These are phyloP conservation scores for Sambucus nigra DNA, from an alignment of 129 eudicot species.

Conservation along the genomic window DNA sequence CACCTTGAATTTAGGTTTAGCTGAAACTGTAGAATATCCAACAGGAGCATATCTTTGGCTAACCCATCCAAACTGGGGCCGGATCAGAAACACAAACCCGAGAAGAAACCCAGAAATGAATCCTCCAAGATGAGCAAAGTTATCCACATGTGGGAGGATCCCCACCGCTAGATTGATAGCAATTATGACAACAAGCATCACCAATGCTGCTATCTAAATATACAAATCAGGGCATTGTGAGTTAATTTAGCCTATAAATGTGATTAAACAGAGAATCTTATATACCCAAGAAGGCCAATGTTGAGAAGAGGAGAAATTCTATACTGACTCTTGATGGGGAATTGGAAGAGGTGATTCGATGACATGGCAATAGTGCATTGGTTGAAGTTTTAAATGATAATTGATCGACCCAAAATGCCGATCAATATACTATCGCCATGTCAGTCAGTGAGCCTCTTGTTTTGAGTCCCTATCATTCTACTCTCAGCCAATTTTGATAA, in stretches of 20 bases:
- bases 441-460: too few relatives aligned
- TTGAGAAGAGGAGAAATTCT: neutral
- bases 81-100: constrained; percentile 84
- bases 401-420: too few relatives aligned
- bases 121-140: constrained; percentile 96
- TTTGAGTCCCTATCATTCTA: too few relatives aligned
- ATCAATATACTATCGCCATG: too few relatives aligned
- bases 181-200: constrained; percentile 67
- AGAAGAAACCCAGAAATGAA: constrained; percentile 76
- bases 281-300: neutral
- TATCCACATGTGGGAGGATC: constrained; percentile 84
- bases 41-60: constrained; percentile 46
- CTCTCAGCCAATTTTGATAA: too few relatives aligned
- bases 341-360: too few relatives aligned
- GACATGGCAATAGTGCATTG: too few relatives aligned
- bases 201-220: constrained; percentile 53
- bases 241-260: neutral
- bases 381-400: too few relatives aligned
- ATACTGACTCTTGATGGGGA: too few relatives aligned
- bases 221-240: constrained; percentile 5
- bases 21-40: constrained; percentile 27
- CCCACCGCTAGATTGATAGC: constrained; percentile 74
- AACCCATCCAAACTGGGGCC: constrained; percentile 86
- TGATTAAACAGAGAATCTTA: neutral
- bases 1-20: constrained; percentile 52